Evolutionary conservation across 2,329 filamentous ascomycete species (phyloP).

Genomic region (Botrytis fragariae): DNA sequence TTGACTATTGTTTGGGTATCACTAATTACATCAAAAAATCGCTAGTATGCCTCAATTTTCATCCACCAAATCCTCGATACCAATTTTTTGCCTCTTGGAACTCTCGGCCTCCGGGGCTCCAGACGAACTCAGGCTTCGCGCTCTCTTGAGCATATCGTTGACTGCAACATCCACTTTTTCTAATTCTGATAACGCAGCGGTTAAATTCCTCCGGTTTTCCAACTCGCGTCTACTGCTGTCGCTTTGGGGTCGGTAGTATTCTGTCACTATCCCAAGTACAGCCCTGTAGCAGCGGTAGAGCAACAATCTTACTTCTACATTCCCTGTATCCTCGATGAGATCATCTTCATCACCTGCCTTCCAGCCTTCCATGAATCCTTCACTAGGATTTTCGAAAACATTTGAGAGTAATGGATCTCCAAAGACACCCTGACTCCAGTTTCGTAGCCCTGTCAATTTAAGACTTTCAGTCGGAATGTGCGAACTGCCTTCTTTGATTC

Average conservation of each 20-base stretch:
- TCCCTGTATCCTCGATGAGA: constrained; percentile 46
- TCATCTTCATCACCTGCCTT: constrained; percentile 30
- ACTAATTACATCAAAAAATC: constrained; percentile 18
- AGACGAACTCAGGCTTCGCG: constrained; percentile 26
- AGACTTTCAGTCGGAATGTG: constrained; percentile 19
- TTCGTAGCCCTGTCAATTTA: constrained; percentile 50
- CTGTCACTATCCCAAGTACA: constrained; percentile 50
- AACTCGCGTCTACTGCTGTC: constrained; percentile 53
- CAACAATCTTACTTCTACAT: constrained; percentile 48
- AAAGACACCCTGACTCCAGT: constrained; percentile 59
- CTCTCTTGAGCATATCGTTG: constrained; percentile 30
- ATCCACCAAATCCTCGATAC: constrained; percentile 19
- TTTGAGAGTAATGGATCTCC: constrained; percentile 57
- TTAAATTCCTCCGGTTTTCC: constrained; percentile 51
- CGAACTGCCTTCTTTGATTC: constrained; percentile 20
- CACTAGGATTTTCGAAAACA: constrained; percentile 47
- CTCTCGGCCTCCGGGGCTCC: constrained; percentile 18
- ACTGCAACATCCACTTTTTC: constrained; percentile 38
- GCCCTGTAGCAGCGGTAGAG: constrained; percentile 60
- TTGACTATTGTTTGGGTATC: constrained; percentile 20
- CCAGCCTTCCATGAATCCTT: constrained; percentile 50
- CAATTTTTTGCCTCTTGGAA: constrained; percentile 30
- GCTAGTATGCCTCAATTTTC: constrained; percentile 16
- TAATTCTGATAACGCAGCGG: constrained; percentile 47
- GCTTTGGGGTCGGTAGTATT: constrained; percentile 52